Evolutionary conservation across 768 basidiomycete species (phyloP).

Genomic region (Boletus tomentosulus): DNA sequence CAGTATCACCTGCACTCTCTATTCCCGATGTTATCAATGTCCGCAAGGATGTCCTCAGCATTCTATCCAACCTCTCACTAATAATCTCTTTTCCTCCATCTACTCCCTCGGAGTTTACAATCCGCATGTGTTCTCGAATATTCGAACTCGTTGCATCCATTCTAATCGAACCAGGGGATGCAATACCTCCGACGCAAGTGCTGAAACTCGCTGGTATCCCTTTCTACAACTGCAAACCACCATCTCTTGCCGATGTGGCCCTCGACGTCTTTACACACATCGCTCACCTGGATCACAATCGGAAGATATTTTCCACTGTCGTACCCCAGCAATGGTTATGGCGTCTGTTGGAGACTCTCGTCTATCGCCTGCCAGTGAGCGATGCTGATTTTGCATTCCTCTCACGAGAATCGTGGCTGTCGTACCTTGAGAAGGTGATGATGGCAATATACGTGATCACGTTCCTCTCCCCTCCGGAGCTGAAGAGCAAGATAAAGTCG

Average conservation of each 20-base stretch:
- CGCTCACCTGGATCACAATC: constrained; percentile 72
- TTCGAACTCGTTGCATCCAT: constrained; percentile 72
- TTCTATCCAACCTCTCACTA: constrained; percentile 58
- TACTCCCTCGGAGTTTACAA: constrained; percentile 37
- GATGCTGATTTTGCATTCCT: constrained; percentile 71
- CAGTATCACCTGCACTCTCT: constrained; percentile 58
- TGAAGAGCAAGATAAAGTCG: constrained; percentile 68
- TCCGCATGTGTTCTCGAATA: constrained; percentile 50
- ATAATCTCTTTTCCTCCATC: constrained; percentile 45
- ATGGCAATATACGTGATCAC: constrained; percentile 84
- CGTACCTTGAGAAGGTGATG: constrained; percentile 72
- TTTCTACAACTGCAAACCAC: constrained; percentile 46
- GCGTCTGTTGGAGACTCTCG: constrained; percentile 61
- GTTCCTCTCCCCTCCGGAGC: constrained; percentile 71
- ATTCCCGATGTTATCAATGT: constrained; percentile 66
- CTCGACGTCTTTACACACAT: constrained; percentile 82
- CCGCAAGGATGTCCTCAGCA: constrained; percentile 73
- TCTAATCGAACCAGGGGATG: constrained; percentile 65
- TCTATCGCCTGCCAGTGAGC: constrained; percentile 79
- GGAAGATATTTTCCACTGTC: constrained; percentile 61
- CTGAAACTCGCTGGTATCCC: constrained; percentile 50
- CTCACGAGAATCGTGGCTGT: constrained; percentile 64
- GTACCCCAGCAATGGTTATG: constrained; percentile 58
- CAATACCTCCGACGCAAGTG: constrained; percentile 56
- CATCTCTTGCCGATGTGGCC: constrained; percentile 65